phyloP scores from a whole-genome alignment of 2,329 filamentous ascomycete species.

The Cercospora beticola region DNA sequence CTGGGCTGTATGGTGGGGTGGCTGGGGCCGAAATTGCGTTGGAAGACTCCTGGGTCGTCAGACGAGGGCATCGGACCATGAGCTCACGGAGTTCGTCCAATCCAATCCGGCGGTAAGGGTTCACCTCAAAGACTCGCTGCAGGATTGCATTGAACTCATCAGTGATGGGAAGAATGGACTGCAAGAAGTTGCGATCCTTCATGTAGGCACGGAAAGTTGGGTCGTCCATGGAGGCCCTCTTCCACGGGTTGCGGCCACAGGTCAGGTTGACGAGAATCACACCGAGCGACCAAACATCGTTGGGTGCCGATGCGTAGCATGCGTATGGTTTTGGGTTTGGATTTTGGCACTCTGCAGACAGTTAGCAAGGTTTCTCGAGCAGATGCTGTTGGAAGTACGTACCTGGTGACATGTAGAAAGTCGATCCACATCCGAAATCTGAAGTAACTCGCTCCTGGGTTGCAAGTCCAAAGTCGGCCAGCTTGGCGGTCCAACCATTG shows the following conservation, averaged over 20 bases:
- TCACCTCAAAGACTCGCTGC: constrained; percentile 80
- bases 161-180: constrained; percentile 88
- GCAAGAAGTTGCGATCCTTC: constrained; percentile 80
- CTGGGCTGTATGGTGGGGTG: constrained; percentile 47
- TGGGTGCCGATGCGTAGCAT: constrained; percentile 87
- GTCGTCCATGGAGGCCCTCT: constrained; percentile 89
- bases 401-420: constrained; percentile 99
- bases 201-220: constrained; percentile 91
- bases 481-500: constrained; percentile 83
- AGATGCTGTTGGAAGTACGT: constrained; percentile 35
- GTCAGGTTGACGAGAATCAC: constrained; percentile 97
- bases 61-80: constrained; percentile 73
- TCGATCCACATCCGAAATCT: constrained; percentile 96
- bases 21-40: constrained; percentile 45
- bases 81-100: constrained; percentile 74
- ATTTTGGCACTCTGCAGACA: constrained; percentile 78
- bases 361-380: constrained; percentile 17
- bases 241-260: constrained; percentile 98
- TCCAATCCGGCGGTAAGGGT: constrained; percentile 78
- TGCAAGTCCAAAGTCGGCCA: constrained; percentile 95
- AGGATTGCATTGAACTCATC: constrained; percentile 86
- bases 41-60: constrained; percentile 62
- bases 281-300: constrained; percentile 97
- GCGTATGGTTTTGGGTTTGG: constrained; percentile 66
- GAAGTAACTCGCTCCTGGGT: constrained; percentile 80